Evolutionary conservation across 495 filamentous ascomycete genomes (phyloP), one percentile per base, ranked within the genome.

Genomic region (Penicillium simplicissimum): DNA sequence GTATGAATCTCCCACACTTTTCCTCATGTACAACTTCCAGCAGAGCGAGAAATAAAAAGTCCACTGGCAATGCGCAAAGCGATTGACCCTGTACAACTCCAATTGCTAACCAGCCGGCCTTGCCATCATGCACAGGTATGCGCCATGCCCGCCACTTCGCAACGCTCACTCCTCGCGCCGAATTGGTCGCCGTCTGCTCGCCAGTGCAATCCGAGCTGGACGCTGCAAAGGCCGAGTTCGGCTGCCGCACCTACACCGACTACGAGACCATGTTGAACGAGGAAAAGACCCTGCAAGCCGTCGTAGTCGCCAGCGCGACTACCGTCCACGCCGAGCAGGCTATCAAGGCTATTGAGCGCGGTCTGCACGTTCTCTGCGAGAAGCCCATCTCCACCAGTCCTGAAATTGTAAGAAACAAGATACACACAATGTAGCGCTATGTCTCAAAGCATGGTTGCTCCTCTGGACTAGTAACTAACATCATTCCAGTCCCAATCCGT

Each of bases 351-450:
- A 83, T 85, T 40, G 70, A 79, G 11, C 70, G 69, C 8, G 75
- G 76, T 49, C 59, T 77, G 37, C 82, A 84, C 48, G 80, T 84
- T 47, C 71, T 84, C 17, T 84, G 81, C 62, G 82, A 84, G 72
- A 84, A 84, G 69, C 81, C 81, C 0, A 58, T 83, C 17, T 71
- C 65, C 37, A 81, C 77, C 15, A 77, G 70, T 51, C 68, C 76
- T 36, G 78, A 69, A 28, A 64, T 69, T 33, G 67, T 67, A 51
- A 57, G 62, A n/a, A n/a, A n/a, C n/a, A n/a, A n/a, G n/a, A n/a
- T n/a, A n/a, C n/a, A n/a, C n/a, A n/a, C n/a, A n/a, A n/a, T n/a
- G n/a, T n/a, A n/a, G n/a, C n/a, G n/a, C n/a, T n/a, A n/a, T n/a
- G n/a, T n/a, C n/a, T n/a, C n/a, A n/a, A n/a, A n/a, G n/a, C n/a